Evolutionary conservation across 768 basidiomycete genomes (phyloP), one percentile per base, ranked within the genome.

Genomic region (Sporobolomyces phaffii): DNA sequence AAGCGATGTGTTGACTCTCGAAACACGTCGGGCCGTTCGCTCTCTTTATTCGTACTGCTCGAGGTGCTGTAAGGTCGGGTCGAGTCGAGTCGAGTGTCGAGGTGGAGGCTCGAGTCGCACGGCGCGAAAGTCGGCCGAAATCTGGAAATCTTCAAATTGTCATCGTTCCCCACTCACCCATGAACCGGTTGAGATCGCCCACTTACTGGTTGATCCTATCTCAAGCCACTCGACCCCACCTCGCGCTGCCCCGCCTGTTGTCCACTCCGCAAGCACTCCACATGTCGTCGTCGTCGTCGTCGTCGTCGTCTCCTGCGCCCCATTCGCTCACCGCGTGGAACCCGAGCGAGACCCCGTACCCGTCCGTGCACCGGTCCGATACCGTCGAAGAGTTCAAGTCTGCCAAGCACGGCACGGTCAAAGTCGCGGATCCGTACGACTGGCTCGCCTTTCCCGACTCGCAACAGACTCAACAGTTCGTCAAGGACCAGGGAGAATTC

Each of bases 341-440:
- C 47, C 64, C 72, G 15, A 78, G 72, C 17, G 80, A 84, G 24
- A 81, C 83, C 70, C 75, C 74, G 31, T 90, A 90, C 74, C 90
- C 90, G 0, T 56, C 76, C 11, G 82, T 87, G 31, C 84, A 83
- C 60, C 83, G 87, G 56, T 60, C 65, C 34, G 70, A 74, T 49
- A 40, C 40, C 5, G 84, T 83, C 10, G 84, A 87, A 73, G 84
- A 86, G 73, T 91, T 88, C 79, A 82, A 85, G 75, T 87, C 85
- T 77, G 82, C 84, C 72, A 76, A 78, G 49, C 77, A 80, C n/a
- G 87, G 86, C 28, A 74, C 84, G 59, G 85, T 89, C 44, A 78
- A 78, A 43, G 84, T 91, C 0, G 77, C 80, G 6, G 86, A 89
- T 76, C 87, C 88, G 9, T 72, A 72, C 64, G 78, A 82, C 48